phyloP scores from a whole-genome alignment of 805 yeast genomes.

The Ogataea allantospora region DNA sequence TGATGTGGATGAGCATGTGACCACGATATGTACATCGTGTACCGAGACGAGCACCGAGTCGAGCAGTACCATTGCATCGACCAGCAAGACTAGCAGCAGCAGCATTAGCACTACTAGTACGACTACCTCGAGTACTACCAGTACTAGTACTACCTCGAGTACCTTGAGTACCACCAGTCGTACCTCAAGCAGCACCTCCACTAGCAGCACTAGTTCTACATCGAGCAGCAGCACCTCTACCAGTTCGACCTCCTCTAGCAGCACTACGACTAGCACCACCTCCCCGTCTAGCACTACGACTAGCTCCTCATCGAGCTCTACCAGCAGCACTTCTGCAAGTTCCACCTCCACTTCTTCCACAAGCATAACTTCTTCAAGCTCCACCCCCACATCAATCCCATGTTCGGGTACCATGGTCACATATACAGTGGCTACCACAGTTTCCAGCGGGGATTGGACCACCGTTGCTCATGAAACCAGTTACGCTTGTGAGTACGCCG shows the following conservation, averaged over 20 bases:
- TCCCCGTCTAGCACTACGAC: conserved; percentile 2
- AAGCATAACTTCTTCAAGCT: neutral
- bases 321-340: neutral
- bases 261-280: conserved; percentile 2
- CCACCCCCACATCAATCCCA: neutral
- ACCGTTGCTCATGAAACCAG: conserved; percentile 2
- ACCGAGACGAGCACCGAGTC: no score
- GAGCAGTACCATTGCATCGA: conserved; percentile 1
- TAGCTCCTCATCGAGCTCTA: conserved; percentile 1
- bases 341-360: conserved; percentile 1
- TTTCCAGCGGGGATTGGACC: conserved; percentile 1
- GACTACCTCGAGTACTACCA: conserved; percentile 2
- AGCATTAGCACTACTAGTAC: conserved; percentile 6
- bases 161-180: neutral
- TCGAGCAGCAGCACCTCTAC: conserved; percentile 3
- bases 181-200: conserved; percentile 1
- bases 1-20: conserved; percentile 18
- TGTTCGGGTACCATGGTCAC: conserved; percentile 5
- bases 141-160: conserved; percentile 3
- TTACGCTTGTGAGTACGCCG: conserved; percentile 3
- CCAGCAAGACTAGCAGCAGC: conserved; percentile 10
- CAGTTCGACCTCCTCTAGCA: conserved; percentile 2
- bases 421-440: neutral
- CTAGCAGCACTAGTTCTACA: conserved; percentile 2
- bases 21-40: conserved; percentile 16